These are phyloP conservation scores for Yarrowia sp. DNA, from an alignment of 805 yeast genomes.

Conservation along the genomic window DNA sequence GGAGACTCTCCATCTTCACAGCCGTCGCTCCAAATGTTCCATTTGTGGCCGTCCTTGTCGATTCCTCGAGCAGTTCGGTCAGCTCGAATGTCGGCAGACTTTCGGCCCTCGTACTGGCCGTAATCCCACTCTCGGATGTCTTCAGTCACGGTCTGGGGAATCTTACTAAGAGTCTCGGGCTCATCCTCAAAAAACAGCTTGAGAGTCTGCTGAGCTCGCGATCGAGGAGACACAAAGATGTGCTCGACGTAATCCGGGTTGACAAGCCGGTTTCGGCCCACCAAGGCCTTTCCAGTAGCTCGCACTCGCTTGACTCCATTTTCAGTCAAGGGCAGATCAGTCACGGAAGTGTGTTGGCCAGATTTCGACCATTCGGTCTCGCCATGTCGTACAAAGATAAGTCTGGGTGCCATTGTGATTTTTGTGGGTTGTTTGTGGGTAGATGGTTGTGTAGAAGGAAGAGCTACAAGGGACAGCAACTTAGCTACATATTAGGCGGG, in stretches of 20 bases:
- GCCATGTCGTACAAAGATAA: constrained; percentile 43
- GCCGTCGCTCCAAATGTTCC: constrained; percentile 91
- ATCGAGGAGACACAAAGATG: constrained; percentile 77
- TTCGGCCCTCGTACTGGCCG: constrained; percentile 89
- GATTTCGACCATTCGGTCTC: constrained; percentile 95
- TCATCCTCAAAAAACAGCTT: constrained; percentile 53
- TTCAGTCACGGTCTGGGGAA: constrained; percentile 42
- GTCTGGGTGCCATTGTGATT: constrained; percentile 36
- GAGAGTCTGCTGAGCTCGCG: constrained; percentile 72
- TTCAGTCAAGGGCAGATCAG: constrained; percentile 75
- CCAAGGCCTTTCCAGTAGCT: constrained; percentile 66
- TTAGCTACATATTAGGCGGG: no score
- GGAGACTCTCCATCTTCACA: constrained; percentile 86
- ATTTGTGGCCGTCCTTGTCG: constrained; percentile 42
- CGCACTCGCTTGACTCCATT: constrained; percentile 75
- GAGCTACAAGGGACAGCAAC: no score
- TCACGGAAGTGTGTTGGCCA: constrained; percentile 85
- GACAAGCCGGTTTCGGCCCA: constrained; percentile 58
- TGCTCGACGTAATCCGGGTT: constrained; percentile 60
- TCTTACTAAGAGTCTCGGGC: constrained; percentile 32
- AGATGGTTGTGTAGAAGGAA: neutral
- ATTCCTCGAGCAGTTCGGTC: constrained; percentile 60
- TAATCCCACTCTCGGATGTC: constrained; percentile 93
- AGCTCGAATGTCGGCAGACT: constrained; percentile 61
- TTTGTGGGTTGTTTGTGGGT: neutral